Evolutionary conservation across 2,329 filamentous ascomycete species (phyloP), one percentile per base, ranked within the genome.

Genomic region (Botrytis tulipae): DNA sequence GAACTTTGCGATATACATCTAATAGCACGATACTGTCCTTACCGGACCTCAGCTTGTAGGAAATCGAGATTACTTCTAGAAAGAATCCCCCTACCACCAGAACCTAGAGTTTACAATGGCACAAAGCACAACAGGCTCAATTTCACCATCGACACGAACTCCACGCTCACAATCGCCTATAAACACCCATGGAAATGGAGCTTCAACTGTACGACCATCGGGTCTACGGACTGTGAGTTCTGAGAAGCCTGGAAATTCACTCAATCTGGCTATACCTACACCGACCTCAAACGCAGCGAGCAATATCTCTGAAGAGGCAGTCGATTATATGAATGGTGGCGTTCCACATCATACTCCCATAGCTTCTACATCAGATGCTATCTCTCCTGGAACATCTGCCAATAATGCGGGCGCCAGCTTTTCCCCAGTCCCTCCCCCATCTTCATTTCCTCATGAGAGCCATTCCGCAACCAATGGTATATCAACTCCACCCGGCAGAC

Each of bases 401-500:
- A 40, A 59, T 70, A 14, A 51, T 65, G 18, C 69, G 40, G 25
- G 73, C 12, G 29, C 68, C 57, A 73, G 59, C 51, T 68, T 68
- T 42, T 68, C 66, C 6, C 29, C 75, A 73, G 51, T 78, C 75
- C 57, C 69, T 74, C 22, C 69, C 29, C n/a, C 77, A 76, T 40
- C 61, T 42, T 61, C 42, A n/a, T 65, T 72, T 18, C 63, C 63
- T 20, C 63, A 68, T 25, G 63, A 72, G 35, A 69, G 59, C n/a
- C 54, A 69, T n/a, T 61, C 76, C n/a, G 32, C 69, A 42, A 70
- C 46, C 14, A 71, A 78, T 29, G 80, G 80, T 37, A 78, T 78
- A 63, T 76, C 77, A 40, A 81, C 80, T 37, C 80, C 80, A 12
- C 78, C 80, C 6, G 78, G 86, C 32, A 85, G 89, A 69, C 87